Base-by-base conservation (phyloP, 2,329 filamentous ascomycete species). In the Talaromyces sp. region DNA sequence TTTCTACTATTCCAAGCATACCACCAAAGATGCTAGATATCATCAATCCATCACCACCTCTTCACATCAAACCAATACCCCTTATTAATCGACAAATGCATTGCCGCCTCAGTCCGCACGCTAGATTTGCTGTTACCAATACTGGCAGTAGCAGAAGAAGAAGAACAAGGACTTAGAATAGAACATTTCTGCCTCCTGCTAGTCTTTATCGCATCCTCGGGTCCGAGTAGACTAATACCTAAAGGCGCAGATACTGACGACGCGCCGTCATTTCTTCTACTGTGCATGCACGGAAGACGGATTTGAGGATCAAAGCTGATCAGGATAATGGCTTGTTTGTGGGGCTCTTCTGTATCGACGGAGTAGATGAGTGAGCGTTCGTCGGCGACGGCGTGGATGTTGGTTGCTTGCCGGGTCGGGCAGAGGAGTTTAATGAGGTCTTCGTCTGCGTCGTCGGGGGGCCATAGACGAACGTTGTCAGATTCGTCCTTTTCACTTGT, bases 401-500 rank as follows among this genome's bases (percentile, higher is more conserved):
- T 68, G 13, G 75, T 73, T 1, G 72, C 71, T n/a, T 72, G 69
- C 6, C 70, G 70, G 19, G 70, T 70, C 9, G 80, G 79, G 54
- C 78, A 81, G 7, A 82, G 74, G 1, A 81, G 68, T 10, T 74
- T 69, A 7, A 74, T 70, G 1, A 82, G 67, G 52, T 77, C 77
- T 27, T 69, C 62, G 0, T 79, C 78, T 0, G 77, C 76, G 49
- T 80, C 65, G 27, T 78, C 73, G 9, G 76, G 71, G 3, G 80
- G 80, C 80, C 80, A 82, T 27, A 82, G 68, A 10, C 71, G 71
- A 47, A 79, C 73, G 4, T 76, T 76, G 10, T 78, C 74, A n/a
- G 76, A 73, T 10, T 69, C 66, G 62, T 78, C 81, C 47, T 63
- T 80, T 60, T 81, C 78, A 13, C 75, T 77, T 39, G 39, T 19